A percentile compares a stretch with the other conserved stretches of the same genome.
Evolutionary conservation across 192 early-diverging fungal species (phyloP).

Genomic region (Cladochytrium replicatum): DNA sequence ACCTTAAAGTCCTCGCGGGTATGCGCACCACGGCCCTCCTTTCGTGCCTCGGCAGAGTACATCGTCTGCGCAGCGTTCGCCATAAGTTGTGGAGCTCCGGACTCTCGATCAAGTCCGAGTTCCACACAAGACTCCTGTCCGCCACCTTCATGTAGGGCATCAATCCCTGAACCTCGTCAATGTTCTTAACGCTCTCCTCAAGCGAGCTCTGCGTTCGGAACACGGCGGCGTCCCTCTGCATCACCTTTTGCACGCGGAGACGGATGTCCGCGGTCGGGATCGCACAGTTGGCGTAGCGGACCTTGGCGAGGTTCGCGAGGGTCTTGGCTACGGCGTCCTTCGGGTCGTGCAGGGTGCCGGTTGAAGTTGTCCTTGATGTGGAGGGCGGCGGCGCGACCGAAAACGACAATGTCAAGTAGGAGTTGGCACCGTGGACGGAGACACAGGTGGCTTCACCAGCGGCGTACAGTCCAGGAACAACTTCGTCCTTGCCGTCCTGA

Average conservation of each 20-base stretch:
- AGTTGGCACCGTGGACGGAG: slow-evolving; percentile 98
- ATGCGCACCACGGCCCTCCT: slow-evolving; percentile 98
- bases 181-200: slow-evolving; percentile 79
- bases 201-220: slow-evolving; percentile 86
- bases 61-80: slow-evolving; percentile 87
- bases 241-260: slow-evolving; percentile 93
- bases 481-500: slow-evolving; percentile 76
- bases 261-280: slow-evolving; percentile 76
- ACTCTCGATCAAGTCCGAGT: slow-evolving; percentile 93
- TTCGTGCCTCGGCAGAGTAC: slow-evolving; percentile 75
- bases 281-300: slow-evolving; percentile 73
- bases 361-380: slow-evolving; percentile 85
- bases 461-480: slow-evolving; percentile 97
- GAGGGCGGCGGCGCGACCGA: slow-evolving; percentile 91
- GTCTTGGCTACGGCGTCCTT: slow-evolving; percentile 76
- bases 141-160: slow-evolving; percentile 78
- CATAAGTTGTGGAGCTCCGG: slow-evolving; percentile 97
- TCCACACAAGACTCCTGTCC: slow-evolving; percentile 95
- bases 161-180: slow-evolving; percentile 69
- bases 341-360: slow-evolving; percentile 74
- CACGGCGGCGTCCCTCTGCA: slow-evolving; percentile 96
- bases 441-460: slow-evolving; percentile 97
- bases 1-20: slow-evolving; percentile 90
- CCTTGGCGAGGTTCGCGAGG: slow-evolving; percentile 91
- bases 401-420: slow-evolving; percentile 95